Conservation (phyloP, 768 basidiomycete genomes). For the Chalciporus sphaerocephalus region DNA sequence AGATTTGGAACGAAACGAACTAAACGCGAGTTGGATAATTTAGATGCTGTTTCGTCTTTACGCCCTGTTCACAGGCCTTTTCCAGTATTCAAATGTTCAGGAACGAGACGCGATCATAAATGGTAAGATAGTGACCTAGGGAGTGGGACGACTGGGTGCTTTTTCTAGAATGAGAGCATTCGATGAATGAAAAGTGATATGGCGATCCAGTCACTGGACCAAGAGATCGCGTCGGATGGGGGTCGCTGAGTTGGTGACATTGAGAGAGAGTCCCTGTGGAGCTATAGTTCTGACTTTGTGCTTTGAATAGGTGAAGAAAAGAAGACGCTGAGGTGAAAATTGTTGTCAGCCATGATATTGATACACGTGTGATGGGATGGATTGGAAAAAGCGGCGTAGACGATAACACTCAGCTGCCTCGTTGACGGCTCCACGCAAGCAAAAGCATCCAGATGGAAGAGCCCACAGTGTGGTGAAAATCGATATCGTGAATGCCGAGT, state of each 20-base stretch:
- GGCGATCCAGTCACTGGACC: slow-evolving; percentile 16
- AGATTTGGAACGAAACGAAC: not conserved
- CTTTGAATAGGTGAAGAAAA: slow-evolving; percentile 7
- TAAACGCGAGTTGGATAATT: not conserved
- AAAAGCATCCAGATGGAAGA: not conserved
- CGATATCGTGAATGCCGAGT: not conserved
- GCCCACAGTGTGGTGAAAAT: not conserved
- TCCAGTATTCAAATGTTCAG: too few relatives aligned
- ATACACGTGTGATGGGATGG: slow-evolving; percentile 4
- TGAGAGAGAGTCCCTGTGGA: slow-evolving; percentile 1
- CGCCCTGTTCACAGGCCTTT: not conserved
- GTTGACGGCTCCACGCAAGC: not conserved
- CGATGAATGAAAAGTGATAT: slow-evolving; percentile 17
- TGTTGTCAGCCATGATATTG: not conserved
- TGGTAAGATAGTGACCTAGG: not conserved
- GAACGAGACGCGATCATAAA: not conserved
- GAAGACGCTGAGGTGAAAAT: not conserved
- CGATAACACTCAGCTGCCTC: not conserved
- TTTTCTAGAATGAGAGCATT: slow-evolving; percentile 12
- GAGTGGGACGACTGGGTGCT: slow-evolving; percentile 1
- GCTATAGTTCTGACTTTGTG: slow-evolving; percentile 1
- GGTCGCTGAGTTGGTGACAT: slow-evolving; percentile 3
- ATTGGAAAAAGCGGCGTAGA: not conserved
- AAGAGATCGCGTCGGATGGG: slow-evolving; percentile 10
- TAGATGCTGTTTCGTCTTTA: not conserved